Evolutionary conservation across 345 rosid genomes (phyloP), one percentile per base, ranked within the genome.

Genomic region (Populus ilicifolia): DNA sequence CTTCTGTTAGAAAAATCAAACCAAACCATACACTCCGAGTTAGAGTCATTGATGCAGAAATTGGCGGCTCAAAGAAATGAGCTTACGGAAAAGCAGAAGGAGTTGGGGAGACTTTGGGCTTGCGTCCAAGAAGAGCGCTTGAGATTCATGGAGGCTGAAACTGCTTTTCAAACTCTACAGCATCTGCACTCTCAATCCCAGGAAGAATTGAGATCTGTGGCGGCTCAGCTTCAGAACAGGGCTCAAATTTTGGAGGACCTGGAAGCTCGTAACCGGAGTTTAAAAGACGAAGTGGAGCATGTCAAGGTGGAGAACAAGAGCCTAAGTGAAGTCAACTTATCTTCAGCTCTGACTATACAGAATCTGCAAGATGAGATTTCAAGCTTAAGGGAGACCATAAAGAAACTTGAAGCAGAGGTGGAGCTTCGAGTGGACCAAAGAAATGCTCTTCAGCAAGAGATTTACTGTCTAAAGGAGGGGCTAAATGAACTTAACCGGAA

Each of bases 381-480:
- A 71, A 83, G 86, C 80, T 78, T 91, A 80, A 85, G 88, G 82
- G 95, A 88, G 87, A 92, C 84, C 36, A 90, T 92, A 86, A 79
- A 76, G 78, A 91, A 88, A 82, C 98, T 96, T 84, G 99, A 94
- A 84, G 87, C 90, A n/a, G 98, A 96, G 81, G 92, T 96, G 76
- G 94, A 89, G 80, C 88, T 91, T 80, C 89, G 97, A 79, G 90
- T 89, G 82, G 94, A 92, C 80, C 90, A 92, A 79, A 89, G 98
- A 81, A 96, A 92, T 85, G 97, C 97, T 81, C 92, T 94, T 82
- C 99, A 94, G 89, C 98, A 96, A 84, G 99, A 94, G 82, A 91
- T 92, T 81, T 94, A 94, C 81, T 92, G 97, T 86, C 90, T 96
- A 77, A 90, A 94, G 84, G 97, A 96, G 88, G 99, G 94, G 74